phyloP scores from a whole-genome alignment of 768 basidiomycete species.

The Lyophyllum atratum region DNA sequence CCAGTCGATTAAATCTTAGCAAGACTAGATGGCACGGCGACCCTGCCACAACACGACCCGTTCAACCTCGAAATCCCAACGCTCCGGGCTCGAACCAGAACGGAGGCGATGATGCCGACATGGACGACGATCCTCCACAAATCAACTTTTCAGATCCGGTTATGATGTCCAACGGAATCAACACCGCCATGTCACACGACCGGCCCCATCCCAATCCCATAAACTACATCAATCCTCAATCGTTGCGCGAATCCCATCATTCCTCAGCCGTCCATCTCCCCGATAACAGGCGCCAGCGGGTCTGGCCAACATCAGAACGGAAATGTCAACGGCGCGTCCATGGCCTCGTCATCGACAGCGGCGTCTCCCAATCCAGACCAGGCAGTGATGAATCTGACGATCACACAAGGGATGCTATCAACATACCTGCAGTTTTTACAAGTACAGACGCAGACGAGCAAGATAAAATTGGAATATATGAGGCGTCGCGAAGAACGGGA shows the following conservation, averaged over 20 bases:
- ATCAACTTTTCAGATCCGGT: slow-evolving; percentile 44
- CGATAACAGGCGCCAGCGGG: slow-evolving; percentile 20
- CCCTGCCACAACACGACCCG: slow-evolving; percentile 56
- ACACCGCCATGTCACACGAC: slow-evolving; percentile 28
- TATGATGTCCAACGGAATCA: slow-evolving; percentile 33
- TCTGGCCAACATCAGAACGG: slow-evolving; percentile 15
- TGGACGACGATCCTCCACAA: slow-evolving; percentile 51
- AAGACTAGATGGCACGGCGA: slow-evolving; percentile 63
- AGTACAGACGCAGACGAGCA: slow-evolving; percentile 67
- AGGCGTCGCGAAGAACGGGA: slow-evolving; percentile 71
- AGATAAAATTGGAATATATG: slow-evolving; percentile 70
- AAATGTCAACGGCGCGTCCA: slow-evolving; percentile 10
- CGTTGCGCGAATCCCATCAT: slow-evolving; percentile 35
- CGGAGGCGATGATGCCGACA: slow-evolving; percentile 44
- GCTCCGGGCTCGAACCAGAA: slow-evolving; percentile 30
- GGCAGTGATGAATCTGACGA: slow-evolving; percentile 46
- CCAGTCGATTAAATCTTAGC: slow-evolving; percentile 8
- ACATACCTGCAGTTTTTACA: slow-evolving; percentile 63
- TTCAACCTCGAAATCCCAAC: slow-evolving; percentile 36
- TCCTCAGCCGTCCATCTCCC: slow-evolving; percentile 25
- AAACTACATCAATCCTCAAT: slow-evolving; percentile 39
- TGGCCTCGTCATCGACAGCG: slow-evolving; percentile 20
- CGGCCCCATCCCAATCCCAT: slow-evolving; percentile 30
- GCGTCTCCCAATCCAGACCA: slow-evolving; percentile 33
- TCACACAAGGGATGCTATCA: slow-evolving; percentile 59